A percentile compares a stretch with the other conserved stretches of the same genome.
Evolutionary conservation across 257 asterid genomes (phyloP).

Genomic region (Handroanthus guayacan): DNA sequence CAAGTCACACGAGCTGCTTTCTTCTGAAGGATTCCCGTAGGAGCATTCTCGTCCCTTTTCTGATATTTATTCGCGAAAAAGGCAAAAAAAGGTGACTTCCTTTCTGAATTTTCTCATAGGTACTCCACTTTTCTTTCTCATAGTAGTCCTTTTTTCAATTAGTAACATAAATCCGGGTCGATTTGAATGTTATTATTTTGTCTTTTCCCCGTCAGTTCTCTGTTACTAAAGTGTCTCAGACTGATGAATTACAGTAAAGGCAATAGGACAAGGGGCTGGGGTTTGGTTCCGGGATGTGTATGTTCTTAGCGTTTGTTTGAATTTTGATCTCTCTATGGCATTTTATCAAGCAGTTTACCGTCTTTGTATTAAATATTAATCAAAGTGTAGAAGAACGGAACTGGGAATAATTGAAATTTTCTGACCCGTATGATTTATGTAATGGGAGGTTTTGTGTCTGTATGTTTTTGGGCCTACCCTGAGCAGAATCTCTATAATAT

Average conservation of each 20-base stretch:
- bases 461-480: not conserved
- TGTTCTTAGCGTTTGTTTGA: not conserved
- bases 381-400: conserved; percentile 1
- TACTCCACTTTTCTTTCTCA: not conserved
- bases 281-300: not conserved
- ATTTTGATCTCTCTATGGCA: not conserved
- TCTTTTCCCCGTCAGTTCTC: not conserved
- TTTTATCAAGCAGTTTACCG: conserved; percentile 19
- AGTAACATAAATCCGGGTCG: not conserved
- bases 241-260: not conserved
- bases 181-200: conserved; percentile 18
- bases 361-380: not conserved
- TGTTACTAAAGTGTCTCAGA: not conserved
- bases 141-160: not conserved
- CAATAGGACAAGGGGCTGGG: not conserved
- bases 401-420: not conserved
- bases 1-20: too few species aligned
- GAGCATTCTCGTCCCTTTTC: too few species aligned
- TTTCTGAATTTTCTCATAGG: conserved; percentile 29
- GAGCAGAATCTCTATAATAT: not conserved
- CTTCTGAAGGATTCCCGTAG: too few species aligned
- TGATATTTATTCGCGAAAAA: not conserved
- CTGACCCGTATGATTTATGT: not conserved
- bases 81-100: not conserved
- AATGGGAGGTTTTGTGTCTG: not conserved